Evolutionary conservation across 2,329 filamentous ascomycete genomes (phyloP).

Genomic region (Rutstroemia sydowiana): DNA sequence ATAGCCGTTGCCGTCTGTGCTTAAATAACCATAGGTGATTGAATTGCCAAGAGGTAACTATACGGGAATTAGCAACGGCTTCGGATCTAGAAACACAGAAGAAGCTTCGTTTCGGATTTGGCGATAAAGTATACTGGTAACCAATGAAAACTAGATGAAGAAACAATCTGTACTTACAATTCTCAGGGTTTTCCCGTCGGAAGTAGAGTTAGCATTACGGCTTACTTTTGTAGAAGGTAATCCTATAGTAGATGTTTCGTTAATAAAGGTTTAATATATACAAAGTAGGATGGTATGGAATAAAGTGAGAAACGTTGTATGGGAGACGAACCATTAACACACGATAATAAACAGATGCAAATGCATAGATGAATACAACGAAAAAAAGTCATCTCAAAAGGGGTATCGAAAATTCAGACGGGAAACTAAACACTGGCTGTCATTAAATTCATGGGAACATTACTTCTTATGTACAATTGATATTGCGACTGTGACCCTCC

Average conservation of each 20-base stretch:
- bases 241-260: too few species aligned
- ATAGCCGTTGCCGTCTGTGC: constrained; percentile 33
- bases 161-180: constrained; percentile 1
- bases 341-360: constrained; percentile 3
- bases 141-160: not conserved
- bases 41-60: constrained; percentile 31
- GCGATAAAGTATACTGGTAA: not conserved
- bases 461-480: constrained; percentile 3
- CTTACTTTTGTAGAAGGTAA: not conserved
- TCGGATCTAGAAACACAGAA: not conserved
- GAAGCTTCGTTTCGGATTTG: not conserved
- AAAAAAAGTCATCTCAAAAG: not conserved
- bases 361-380: not conserved
- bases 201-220: not conserved
- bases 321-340: constrained; percentile 2
- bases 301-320: not conserved
- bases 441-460: not conserved
- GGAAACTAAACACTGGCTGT: not conserved
- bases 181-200: not conserved
- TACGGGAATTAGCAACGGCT: not conserved
- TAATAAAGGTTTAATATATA: too few species aligned
- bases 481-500: not conserved
- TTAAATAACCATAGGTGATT: constrained; percentile 31
- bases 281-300: too few species aligned
- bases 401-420: not conserved